phyloP scores from a whole-genome alignment of 441 rosid species.

The Croton setiger region DNA sequence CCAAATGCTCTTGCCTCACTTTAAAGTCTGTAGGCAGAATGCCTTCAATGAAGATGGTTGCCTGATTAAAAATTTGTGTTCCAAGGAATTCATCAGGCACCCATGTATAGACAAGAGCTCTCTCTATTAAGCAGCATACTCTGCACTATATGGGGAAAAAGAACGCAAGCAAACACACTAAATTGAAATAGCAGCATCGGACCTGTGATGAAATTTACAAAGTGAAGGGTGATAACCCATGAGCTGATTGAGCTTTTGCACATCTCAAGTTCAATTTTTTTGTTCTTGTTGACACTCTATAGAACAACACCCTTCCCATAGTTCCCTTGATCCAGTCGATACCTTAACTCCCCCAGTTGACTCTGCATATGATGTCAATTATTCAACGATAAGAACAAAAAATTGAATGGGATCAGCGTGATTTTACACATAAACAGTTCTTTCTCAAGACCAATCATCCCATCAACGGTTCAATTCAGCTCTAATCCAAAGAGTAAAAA shows the following conservation, averaged over 20 bases:
- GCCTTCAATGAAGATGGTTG: constrained; percentile 17
- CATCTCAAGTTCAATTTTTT: constrained; percentile 21
- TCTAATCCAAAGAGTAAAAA: background rate
- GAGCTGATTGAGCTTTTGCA: constrained; percentile 35
- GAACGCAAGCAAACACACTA: constrained; percentile 48
- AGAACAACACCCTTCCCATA: constrained; percentile 29
- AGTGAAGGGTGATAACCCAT: constrained; percentile 25
- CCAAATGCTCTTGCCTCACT: constrained; percentile 29
- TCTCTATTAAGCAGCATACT: constrained; percentile 27
- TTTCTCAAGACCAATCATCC: background rate
- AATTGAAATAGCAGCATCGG: constrained; percentile 35
- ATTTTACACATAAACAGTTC: background rate
- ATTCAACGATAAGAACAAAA: background rate
- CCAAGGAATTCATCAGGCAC: constrained; percentile 24
- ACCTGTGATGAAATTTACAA: constrained; percentile 39
- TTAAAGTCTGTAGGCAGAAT: constrained; percentile 22
- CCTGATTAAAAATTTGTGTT: constrained; percentile 23
- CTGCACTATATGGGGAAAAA: constrained; percentile 30
- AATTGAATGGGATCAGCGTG: background rate
- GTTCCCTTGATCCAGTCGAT: constrained; percentile 28
- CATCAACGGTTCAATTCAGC: background rate
- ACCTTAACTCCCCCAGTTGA: constrained; percentile 29
- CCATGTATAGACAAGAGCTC: constrained; percentile 29
- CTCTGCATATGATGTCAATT: constrained; percentile 30
- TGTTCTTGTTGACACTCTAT: constrained; percentile 28